These are phyloP conservation scores for Cantharellus cinnabarinus DNA, from an alignment of 768 basidiomycete species.

Conservation along the genomic window DNA sequence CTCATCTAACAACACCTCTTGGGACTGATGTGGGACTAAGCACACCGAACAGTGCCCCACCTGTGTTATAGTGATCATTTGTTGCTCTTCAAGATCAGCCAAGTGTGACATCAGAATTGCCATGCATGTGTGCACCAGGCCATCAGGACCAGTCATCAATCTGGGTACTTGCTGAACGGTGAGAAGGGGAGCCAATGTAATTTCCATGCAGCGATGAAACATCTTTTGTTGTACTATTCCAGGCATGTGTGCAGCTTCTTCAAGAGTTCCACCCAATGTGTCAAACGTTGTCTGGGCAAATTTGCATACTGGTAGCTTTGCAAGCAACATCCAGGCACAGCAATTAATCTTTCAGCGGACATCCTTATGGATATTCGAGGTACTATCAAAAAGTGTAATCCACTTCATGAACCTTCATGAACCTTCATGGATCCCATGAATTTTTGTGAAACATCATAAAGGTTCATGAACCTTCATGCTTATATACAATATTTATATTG, in stretches of 20 bases:
- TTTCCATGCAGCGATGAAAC: slow-evolving; percentile 20
- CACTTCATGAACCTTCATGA: too few species aligned
- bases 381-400: too few species aligned
- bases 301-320: slow-evolving; percentile 20
- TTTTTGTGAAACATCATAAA: too few species aligned
- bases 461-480: too few species aligned
- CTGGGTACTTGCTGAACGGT: slow-evolving; percentile 10
- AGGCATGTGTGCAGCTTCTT: slow-evolving; percentile 5
- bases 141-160: slow-evolving; percentile 15
- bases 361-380: slow-evolving; percentile 22
- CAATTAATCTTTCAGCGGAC: slow-evolving; percentile 19
- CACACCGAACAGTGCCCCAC: slow-evolving; percentile 14
- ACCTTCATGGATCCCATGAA: too few species aligned
- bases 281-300: slow-evolving; percentile 23
- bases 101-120: slow-evolving; percentile 21
- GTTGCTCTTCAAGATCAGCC: slow-evolving; percentile 9
- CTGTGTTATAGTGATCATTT: slow-evolving; percentile 15
- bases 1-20: slow-evolving; percentile 6
- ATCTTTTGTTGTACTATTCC: slow-evolving; percentile 10
- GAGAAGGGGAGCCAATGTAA: slow-evolving; percentile 18
- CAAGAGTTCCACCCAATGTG: slow-evolving; percentile 6
- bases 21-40: slow-evolving; percentile 9
- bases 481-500: too few species aligned
- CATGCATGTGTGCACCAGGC: slow-evolving; percentile 14
- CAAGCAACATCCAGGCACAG: slow-evolving; percentile 19